A percentile compares a stretch with the other conserved stretches of the same genome.
Conservation (phyloP, 805 yeast genomes). For the Schwanniomyces polymorphus region DNA sequence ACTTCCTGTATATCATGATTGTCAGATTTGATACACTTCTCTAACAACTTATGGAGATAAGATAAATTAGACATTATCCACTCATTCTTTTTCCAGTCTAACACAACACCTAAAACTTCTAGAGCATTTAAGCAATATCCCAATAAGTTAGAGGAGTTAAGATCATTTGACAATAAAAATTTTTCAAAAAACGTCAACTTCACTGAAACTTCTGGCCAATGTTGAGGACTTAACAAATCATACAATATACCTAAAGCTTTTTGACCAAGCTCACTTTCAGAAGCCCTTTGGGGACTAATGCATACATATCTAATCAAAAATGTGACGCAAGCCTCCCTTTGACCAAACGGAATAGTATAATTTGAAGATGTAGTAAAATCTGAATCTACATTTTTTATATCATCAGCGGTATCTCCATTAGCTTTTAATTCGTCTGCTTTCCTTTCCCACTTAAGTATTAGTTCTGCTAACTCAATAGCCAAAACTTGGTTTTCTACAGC, state of each 20-base stretch:
- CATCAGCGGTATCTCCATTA: conserved; percentile 11
- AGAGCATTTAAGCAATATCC: conserved; percentile 88
- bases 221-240: conserved; percentile 65
- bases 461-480: conserved; percentile 87
- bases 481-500: conserved; percentile 78
- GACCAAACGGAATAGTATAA: conserved; percentile 69
- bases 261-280: conserved; percentile 80
- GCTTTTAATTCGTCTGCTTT: conserved; percentile 32
- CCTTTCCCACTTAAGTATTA: conserved; percentile 84
- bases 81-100: conserved; percentile 70
- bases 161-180: conserved; percentile 75
- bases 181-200: conserved; percentile 86
- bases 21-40: conserved; percentile 77
- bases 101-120: conserved; percentile 80
- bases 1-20: conserved; percentile 87
- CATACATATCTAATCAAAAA: conserved; percentile 87
- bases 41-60: conserved; percentile 71
- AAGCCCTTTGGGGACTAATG: conserved; percentile 78
- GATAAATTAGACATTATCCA: conserved; percentile 79
- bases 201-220: conserved; percentile 90
- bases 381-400: conserved; percentile 6
- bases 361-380: conserved; percentile 49
- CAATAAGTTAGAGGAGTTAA: conserved; percentile 63
- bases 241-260: conserved; percentile 79
- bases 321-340: conserved; percentile 87